A percentile compares a stretch with the other conserved stretches of the same genome.
Conservation (phyloP, 2,329 filamentous ascomycete species). For the Torrubiellomyces zombiae region DNA sequence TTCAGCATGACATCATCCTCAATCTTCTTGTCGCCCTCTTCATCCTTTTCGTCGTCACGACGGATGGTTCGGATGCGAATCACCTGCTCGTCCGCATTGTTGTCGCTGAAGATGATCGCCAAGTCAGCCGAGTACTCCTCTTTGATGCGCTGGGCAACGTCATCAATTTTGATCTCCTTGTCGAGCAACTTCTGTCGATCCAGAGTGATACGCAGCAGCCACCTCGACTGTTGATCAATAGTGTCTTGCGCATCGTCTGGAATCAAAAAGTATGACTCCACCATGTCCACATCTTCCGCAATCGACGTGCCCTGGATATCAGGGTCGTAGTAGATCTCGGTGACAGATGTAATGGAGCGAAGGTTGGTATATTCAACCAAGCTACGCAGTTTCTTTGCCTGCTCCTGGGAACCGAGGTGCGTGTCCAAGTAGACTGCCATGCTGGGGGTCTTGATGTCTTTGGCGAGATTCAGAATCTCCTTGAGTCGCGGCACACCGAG, state of each 20-base stretch:
- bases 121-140: slow-evolving; percentile 72
- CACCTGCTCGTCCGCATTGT: slow-evolving; percentile 90
- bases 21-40: slow-evolving; percentile 41
- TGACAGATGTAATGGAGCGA: slow-evolving; percentile 76
- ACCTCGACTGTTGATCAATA: slow-evolving; percentile 68
- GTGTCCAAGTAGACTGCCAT: slow-evolving; percentile 81
- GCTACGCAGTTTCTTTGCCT: slow-evolving; percentile 73
- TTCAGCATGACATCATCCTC: slow-evolving; percentile 90
- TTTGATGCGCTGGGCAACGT: slow-evolving; percentile 82
- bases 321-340: slow-evolving; percentile 96
- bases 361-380: slow-evolving; percentile 88
- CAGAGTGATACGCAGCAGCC: slow-evolving; percentile 84
- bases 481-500: slow-evolving; percentile 97
- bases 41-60: slow-evolving; percentile 54
- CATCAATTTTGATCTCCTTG: slow-evolving; percentile 79
- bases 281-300: slow-evolving; percentile 76
- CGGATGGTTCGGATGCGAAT: slow-evolving; percentile 77
- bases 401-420: slow-evolving; percentile 50
- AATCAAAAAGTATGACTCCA: slow-evolving; percentile 92
- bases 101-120: slow-evolving; percentile 91
- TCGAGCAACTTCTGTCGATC: slow-evolving; percentile 91
- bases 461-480: slow-evolving; percentile 96
- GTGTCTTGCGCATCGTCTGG: slow-evolving; percentile 54
- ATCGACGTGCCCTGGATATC: slow-evolving; percentile 76
- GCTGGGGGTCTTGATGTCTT: slow-evolving; percentile 94